Conservation (phyloP, 805 yeast genomes). For the Brettanomyces naardenensis region DNA sequence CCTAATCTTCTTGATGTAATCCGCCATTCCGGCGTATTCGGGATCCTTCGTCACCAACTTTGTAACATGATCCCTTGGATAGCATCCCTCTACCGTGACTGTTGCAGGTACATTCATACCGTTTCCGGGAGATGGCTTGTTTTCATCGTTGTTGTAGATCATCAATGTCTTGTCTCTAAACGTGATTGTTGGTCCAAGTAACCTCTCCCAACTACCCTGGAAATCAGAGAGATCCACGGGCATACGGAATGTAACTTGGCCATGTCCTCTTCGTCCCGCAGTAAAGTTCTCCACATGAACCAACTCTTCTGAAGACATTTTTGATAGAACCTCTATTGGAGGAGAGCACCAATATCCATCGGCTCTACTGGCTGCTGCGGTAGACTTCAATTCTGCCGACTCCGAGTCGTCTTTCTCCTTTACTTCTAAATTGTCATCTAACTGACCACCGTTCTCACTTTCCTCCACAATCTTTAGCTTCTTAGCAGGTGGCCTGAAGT, state of each 20-base stretch:
- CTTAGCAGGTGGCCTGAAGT: constrained; percentile 2
- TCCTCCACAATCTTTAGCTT: constrained; percentile 1
- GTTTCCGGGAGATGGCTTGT: constrained; percentile 53
- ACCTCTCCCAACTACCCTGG: constrained; percentile 30
- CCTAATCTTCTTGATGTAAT: constrained; percentile 43
- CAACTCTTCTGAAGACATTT: constrained; percentile 38
- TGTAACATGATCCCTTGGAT: constrained; percentile 34
- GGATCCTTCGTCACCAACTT: constrained; percentile 20
- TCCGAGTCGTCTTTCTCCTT: background rate
- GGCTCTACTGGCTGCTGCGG: background rate
- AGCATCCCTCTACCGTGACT: constrained; percentile 54
- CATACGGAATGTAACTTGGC: constrained; percentile 55
- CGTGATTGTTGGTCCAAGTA: constrained; percentile 35
- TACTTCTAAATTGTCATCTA: background rate
- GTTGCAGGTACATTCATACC: constrained; percentile 77
- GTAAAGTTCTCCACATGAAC: constrained; percentile 53
- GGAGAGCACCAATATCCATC: constrained; percentile 71
- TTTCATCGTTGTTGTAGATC: constrained; percentile 49
- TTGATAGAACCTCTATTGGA: constrained; percentile 39
- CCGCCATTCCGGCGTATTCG: constrained; percentile 27
- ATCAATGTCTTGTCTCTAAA: constrained; percentile 46
- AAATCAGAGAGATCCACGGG: constrained; percentile 65
- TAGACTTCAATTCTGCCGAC: background rate
- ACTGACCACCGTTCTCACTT: background rate
- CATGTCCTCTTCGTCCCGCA: constrained; percentile 60